phyloP scores from a whole-genome alignment of 2,329 filamentous ascomycete genomes.

The Penicillium verrucosum region DNA sequence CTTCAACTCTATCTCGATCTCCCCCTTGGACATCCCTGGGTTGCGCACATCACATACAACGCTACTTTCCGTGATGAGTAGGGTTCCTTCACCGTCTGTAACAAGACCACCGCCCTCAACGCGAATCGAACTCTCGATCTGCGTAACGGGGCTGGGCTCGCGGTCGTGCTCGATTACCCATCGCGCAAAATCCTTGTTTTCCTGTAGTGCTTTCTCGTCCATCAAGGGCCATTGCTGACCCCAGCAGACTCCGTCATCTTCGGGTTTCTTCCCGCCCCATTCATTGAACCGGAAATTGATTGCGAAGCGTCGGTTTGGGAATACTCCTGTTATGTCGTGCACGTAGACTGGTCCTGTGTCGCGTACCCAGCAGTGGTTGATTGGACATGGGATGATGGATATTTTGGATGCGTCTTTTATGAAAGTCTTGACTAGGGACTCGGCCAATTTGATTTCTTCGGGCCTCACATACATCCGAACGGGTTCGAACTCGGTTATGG shows the following conservation, averaged over 20 bases:
- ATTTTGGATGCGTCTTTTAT: conserved; percentile 7
- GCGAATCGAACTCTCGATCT: conserved; percentile 17
- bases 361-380: conserved; percentile 24
- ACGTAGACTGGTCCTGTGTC: conserved; percentile 24
- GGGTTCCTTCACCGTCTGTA: conserved; percentile 31
- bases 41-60: conserved; percentile 30
- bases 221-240: conserved; percentile 17
- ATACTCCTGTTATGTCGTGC: conserved; percentile 13
- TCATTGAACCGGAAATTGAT: conserved; percentile 23
- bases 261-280: conserved; percentile 23
- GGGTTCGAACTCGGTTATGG: conserved; percentile 23
- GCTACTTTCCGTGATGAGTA: conserved; percentile 29
- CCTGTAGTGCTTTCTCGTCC: conserved; percentile 6
- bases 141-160: conserved; percentile 10
- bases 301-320: conserved; percentile 14
- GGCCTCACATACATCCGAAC: conserved; percentile 21
- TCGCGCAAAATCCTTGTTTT: conserved; percentile 16
- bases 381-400: conserved; percentile 16
- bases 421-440: conserved; percentile 8
- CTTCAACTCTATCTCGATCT: conserved; percentile 25
- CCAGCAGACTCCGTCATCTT: conserved; percentile 12
- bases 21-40: conserved; percentile 17
- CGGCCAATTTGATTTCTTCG: conserved; percentile 17
- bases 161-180: conserved; percentile 18
- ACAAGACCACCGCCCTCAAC: conserved; percentile 29